Base-by-base conservation (phyloP, 352 stramenopile genomes). In the Pythium rhizo-oryzae region DNA sequence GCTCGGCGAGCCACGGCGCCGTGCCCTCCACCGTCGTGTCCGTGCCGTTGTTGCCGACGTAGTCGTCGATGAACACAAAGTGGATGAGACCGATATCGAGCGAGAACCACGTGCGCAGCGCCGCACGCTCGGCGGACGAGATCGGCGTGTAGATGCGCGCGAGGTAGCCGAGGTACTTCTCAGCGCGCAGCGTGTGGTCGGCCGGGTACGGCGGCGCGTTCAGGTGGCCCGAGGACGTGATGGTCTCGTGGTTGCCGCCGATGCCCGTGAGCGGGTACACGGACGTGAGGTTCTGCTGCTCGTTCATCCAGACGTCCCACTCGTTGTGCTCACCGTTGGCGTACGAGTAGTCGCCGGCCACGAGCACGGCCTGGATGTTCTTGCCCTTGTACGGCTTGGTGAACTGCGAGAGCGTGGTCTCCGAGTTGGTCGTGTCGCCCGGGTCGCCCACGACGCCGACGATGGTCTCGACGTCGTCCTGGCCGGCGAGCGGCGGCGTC, bases 1-100 rank as follows among this genome's bases (percentile, higher is more conserved):
- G 54, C 35, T 60, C 54, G 35, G 54, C 54, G 37, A 60, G 54
- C 54, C 54, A 60, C 54, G 30, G 21, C 30, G 54, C 54, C n/a
- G 54, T 50, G 23, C 54, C 54, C 46, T 60, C 54, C 33, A 60
- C 33, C 4, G 35, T 60, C 23, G 49, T 13, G 54, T 60, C 54
- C 35, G 54, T 50, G 54, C 54, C 54, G 39, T 47, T 60, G 54
- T 30, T 60, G 35, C 54, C 54, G n/a, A 60, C 54, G 23, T 60
- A 60, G 35, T 60, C 54, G 54, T 60, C 54, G 35, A 60, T 60
- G 37, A 60, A 60, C 11, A 60, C 54, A 30, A 60, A 60, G 54
- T 60, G 54, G 54, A 60, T 60, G n/a, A 60, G 54, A 3, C 54
- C 54, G 33, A 60, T 60, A 35, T 60, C 54, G 33, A 60, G 54